Conservation (phyloP, 2,329 filamentous ascomycete genomes). For the Myriangium duriaei region DNA sequence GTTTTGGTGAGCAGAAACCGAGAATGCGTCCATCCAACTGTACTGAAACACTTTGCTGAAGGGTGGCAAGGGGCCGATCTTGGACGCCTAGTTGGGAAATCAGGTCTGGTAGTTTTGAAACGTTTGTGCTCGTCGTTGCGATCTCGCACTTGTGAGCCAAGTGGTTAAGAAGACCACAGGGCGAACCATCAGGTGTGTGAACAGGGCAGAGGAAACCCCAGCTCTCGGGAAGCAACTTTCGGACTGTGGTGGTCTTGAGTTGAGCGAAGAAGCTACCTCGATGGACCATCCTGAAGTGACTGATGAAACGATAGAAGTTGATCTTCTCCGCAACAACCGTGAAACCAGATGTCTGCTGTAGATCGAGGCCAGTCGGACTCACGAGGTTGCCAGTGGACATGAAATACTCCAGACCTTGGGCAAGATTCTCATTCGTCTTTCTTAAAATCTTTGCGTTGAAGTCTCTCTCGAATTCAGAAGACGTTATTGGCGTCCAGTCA, state of each 20-base stretch:
- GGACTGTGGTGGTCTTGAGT: constrained; percentile 89
- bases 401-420: constrained; percentile 83
- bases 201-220: constrained; percentile 98
- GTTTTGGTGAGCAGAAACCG: constrained; percentile 77
- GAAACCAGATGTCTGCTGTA: constrained; percentile 90
- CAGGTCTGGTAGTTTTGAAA: constrained; percentile 59
- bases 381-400: constrained; percentile 88
- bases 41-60: constrained; percentile 74
- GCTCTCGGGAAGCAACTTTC: constrained; percentile 88
- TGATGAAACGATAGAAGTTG: constrained; percentile 97
- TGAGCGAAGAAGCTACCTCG: constrained; percentile 98
- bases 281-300: constrained; percentile 98
- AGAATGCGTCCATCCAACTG: constrained; percentile 83
- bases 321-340: constrained; percentile 97
- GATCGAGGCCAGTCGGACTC: constrained; percentile 80
- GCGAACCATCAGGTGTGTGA: constrained; percentile 90
- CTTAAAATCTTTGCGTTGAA: constrained; percentile 68
- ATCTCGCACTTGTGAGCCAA: constrained; percentile 90
- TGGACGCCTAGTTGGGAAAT: constrained; percentile 70
- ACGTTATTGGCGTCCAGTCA: constrained; percentile 50
- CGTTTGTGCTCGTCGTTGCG: constrained; percentile 62
- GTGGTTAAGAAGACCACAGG: constrained; percentile 90
- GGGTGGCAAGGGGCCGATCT: constrained; percentile 60
- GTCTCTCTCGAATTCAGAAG: constrained; percentile 64
- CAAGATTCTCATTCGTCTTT: constrained; percentile 78